Conservation (phyloP, 495 filamentous ascomycete species). For the Cercophora samala region DNA sequence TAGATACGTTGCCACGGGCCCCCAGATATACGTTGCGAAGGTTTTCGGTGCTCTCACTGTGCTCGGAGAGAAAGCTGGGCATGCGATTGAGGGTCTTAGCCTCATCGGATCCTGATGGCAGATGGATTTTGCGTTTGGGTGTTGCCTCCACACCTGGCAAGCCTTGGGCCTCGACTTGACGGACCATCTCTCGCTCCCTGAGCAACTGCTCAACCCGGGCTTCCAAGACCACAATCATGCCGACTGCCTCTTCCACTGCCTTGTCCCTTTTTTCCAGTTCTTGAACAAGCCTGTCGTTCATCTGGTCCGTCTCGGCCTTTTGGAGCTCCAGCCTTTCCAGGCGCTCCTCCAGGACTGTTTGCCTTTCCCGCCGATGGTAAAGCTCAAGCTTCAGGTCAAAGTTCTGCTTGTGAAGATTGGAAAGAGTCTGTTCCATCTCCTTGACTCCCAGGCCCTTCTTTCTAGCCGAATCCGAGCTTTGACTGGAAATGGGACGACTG, state of each 20-base stretch:
- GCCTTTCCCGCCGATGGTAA: slow-evolving; percentile 63
- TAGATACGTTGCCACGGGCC: slow-evolving; percentile 39
- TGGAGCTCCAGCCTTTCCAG: slow-evolving; percentile 57
- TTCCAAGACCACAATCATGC: slow-evolving; percentile 74
- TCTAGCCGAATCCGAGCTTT: slow-evolving; percentile 33
- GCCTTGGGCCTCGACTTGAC: slow-evolving; percentile 35
- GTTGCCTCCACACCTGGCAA: slow-evolving; percentile 26
- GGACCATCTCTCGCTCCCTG: slow-evolving; percentile 42
- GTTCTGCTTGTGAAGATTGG: slow-evolving; percentile 76
- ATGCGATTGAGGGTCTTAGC: slow-evolving; percentile 45
- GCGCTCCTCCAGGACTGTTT: slow-evolving; percentile 55
- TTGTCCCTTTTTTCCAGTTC: slow-evolving; percentile 75
- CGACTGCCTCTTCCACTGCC: slow-evolving; percentile 77
- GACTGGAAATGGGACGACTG: slow-evolving; percentile 34
- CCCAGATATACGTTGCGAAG: slow-evolving; percentile 62
- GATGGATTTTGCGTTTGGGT: slow-evolving; percentile 24
- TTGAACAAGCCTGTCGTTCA: slow-evolving; percentile 64
- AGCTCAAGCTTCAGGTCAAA: slow-evolving; percentile 88
- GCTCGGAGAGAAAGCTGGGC: slow-evolving; percentile 65
- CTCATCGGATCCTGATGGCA: slow-evolving; percentile 21
- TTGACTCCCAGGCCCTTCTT: slow-evolving; percentile 47
- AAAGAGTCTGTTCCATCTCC: slow-evolving; percentile 47
- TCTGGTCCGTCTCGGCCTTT: slow-evolving; percentile 50
- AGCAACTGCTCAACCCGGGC: slow-evolving; percentile 58
- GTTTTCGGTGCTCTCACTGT: slow-evolving; percentile 59